phyloP scores from a whole-genome alignment of 2,329 filamentous ascomycete genomes.

The Kalmusia sp. region DNA sequence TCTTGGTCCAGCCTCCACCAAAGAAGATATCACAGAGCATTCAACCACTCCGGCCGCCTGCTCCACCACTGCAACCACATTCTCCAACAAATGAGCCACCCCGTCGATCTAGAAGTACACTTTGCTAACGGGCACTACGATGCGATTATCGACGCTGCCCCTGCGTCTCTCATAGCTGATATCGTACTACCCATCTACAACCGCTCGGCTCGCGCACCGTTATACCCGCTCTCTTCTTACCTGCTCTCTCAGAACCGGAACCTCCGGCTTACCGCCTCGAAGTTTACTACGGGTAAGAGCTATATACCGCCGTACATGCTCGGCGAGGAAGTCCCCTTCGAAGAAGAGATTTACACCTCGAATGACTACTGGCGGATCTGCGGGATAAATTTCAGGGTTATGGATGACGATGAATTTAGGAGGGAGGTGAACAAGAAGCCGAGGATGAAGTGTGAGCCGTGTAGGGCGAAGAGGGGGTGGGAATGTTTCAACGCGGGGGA shows the following conservation, averaged over 20 bases:
- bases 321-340: constrained; percentile 38
- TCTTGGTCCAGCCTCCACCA: constrained; percentile 26
- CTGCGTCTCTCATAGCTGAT: constrained; percentile 10
- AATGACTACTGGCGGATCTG: constrained; percentile 35
- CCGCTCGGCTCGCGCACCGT: constrained; percentile 21
- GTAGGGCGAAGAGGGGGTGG: background rate
- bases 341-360: constrained; percentile 38
- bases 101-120: constrained; percentile 7
- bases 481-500: constrained; percentile 10
- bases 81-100: background rate
- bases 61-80: constrained; percentile 19
- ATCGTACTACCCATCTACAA: constrained; percentile 26
- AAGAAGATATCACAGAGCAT: constrained; percentile 16
- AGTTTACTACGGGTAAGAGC: constrained; percentile 20
- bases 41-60: constrained; percentile 16
- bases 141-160: constrained; percentile 10
- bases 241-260: constrained; percentile 28
- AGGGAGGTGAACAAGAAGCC: constrained; percentile 16
- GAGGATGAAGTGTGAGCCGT: background rate
- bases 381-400: constrained; percentile 28
- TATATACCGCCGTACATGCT: constrained; percentile 47
- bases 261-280: constrained; percentile 32
- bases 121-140: constrained; percentile 5
- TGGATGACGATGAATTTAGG: constrained; percentile 32
- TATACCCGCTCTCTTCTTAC: constrained; percentile 34